phyloP scores from a whole-genome alignment of 2,329 filamentous ascomycete species.

The Trichoderma sp. region DNA sequence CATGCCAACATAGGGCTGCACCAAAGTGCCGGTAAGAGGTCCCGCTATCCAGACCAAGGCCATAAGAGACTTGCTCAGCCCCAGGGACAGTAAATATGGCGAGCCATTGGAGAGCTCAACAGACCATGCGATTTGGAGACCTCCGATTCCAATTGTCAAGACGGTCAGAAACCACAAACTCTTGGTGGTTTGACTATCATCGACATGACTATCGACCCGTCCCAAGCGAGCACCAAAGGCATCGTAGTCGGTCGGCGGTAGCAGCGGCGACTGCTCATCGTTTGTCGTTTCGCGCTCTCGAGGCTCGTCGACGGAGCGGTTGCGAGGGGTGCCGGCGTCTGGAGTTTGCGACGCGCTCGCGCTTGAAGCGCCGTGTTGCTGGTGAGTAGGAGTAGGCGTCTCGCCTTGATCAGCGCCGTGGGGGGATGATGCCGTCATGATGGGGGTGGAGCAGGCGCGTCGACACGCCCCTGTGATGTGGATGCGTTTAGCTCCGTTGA shows the following conservation, averaged over 20 bases:
- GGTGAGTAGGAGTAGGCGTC: background rate
- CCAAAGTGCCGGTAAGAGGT: constrained; percentile 73
- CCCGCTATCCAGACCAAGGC: constrained; percentile 84
- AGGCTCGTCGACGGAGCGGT: constrained; percentile 28
- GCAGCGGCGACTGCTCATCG: constrained; percentile 38
- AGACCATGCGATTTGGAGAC: constrained; percentile 92
- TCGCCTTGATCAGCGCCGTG: constrained; percentile 3
- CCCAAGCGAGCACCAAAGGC: constrained; percentile 19
- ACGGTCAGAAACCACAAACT: constrained; percentile 83
- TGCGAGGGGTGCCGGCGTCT: constrained; percentile 12
- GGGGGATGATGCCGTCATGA: constrained; percentile 21
- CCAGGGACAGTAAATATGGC: constrained; percentile 76
- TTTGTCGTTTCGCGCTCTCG: constrained; percentile 23
- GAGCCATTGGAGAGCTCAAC: constrained; percentile 94
- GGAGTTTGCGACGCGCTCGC: constrained; percentile 20
- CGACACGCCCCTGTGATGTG: background rate
- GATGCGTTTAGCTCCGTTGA: constrained; percentile 1
- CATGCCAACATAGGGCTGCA: constrained; percentile 82
- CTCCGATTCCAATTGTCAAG: constrained; percentile 83
- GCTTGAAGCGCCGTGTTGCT: constrained; percentile 12
- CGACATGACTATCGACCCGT: constrained; percentile 26
- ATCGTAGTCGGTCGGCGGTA: constrained; percentile 28
- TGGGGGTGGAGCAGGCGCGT: background rate
- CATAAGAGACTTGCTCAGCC: constrained; percentile 79
- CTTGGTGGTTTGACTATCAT: constrained; percentile 64